A percentile compares a stretch with the other conserved stretches of the same genome.
phyloP scores from a whole-genome alignment of 129 eudicot genomes.

The Arctium lappa region DNA sequence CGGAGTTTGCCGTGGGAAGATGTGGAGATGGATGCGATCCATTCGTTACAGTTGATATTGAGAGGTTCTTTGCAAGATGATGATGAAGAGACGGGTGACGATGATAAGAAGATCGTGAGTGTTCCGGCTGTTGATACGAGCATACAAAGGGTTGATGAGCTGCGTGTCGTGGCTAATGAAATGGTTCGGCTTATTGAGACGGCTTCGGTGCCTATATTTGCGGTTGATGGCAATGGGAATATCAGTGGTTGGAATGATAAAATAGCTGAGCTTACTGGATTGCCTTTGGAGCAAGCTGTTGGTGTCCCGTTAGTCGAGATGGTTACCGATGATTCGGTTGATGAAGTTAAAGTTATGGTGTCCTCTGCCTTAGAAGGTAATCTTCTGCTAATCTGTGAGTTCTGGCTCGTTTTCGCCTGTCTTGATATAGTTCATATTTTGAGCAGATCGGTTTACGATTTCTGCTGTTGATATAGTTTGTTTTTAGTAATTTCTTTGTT shows the following conservation, averaged over 20 bases:
- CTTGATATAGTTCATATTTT: not conserved
- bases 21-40: conserved; percentile 90
- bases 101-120: conserved; percentile 58
- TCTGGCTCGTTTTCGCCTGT: not conserved
- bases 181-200: conserved; percentile 90
- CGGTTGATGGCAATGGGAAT: conserved; percentile 68
- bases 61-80: conserved; percentile 69
- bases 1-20: conserved; percentile 92
- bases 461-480: not conserved
- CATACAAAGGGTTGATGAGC: conserved; percentile 53
- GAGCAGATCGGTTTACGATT: not conserved
- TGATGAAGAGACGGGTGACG: conserved; percentile 27
- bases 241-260: conserved; percentile 82
- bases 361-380: conserved; percentile 69
- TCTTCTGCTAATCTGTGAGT: not conserved
- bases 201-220: conserved; percentile 76
- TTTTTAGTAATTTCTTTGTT: not conserved
- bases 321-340: conserved; percentile 53
- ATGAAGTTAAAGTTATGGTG: conserved; percentile 48
- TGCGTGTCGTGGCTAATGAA: conserved; percentile 67
- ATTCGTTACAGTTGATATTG: conserved; percentile 73
- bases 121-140: conserved; percentile 54
- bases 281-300: conserved; percentile 51
- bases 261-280: conserved; percentile 69
- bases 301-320: conserved; percentile 56